Evolutionary conservation across 441 rosid genomes (phyloP), one percentile per base, ranked within the genome.

Genomic region (Adansonia gregorii): DNA sequence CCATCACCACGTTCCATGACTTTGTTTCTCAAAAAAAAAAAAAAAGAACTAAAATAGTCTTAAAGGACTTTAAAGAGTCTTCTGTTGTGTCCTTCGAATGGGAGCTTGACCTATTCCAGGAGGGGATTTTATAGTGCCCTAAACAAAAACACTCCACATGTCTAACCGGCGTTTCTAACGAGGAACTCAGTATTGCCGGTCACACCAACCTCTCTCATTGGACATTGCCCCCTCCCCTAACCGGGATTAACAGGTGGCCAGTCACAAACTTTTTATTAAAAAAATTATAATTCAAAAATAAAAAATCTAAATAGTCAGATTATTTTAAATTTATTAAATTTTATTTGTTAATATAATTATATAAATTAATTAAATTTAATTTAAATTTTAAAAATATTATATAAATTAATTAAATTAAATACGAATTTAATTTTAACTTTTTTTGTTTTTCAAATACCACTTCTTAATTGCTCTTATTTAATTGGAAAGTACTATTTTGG

Each of bases 1-100:
- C 77, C 80, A 39, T 61, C 78, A 52, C 77, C 76, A 77, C 71
- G 79, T 77, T 82, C 84, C 87, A 84, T 84, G 1, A 8, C 39
- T 61, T 48, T 70, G 60, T 35, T 66, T 31, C n/a, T 71, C 51
- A 6, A 6, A 8, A 12, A 24, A 17, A 14, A 11, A 61, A 27
- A 31, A 51, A 67, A 41, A 19, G 0, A 11, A 17, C 0, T 1
- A 6, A 14, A 14, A 14, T 3, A 10, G 17, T 63, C 8, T 14
- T 63, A 0, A 2, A 31, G 46, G 46, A 31, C 10, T 14, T 6
- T 27, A 27, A 27, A 27, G 35, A 27, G 1, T 27, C 35, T 27
- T 27, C 35, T 27, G 35, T 66, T 31, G 74, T 52, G 63, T 35
- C 77, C 67, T 75, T 49, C 65, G 58, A 65, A 43, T 48, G 77